Conservation (phyloP, 129 eudicot genomes). For the Artemisia tridentata region DNA sequence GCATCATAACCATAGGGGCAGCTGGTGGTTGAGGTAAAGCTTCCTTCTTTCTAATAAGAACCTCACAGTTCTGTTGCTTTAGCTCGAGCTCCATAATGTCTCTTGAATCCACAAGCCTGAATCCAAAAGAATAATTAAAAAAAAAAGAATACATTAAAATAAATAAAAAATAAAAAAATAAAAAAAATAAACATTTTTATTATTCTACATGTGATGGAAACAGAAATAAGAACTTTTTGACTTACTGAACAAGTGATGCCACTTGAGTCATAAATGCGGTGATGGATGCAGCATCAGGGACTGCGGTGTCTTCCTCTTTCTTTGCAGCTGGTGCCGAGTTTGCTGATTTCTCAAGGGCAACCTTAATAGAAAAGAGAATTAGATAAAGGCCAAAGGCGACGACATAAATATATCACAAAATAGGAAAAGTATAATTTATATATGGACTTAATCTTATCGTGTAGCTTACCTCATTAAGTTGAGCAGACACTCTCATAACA, state of each 20-base stretch:
- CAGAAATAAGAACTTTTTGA: conserved; percentile 5
- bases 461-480: conserved; percentile 53
- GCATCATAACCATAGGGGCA: conserved; percentile 54
- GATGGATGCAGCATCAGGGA: conserved; percentile 63
- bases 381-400: conserved; percentile 10
- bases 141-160: no score
- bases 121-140: not conserved
- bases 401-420: not conserved
- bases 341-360: conserved; percentile 41
- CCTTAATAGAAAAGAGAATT: conserved; percentile 34
- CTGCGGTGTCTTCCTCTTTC: conserved; percentile 32
- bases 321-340: conserved; percentile 43
- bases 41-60: conserved; percentile 73
- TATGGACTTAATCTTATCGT: conserved; percentile 2
- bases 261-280: conserved; percentile 80
- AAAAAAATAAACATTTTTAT: no score
- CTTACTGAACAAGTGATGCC: conserved; percentile 76
- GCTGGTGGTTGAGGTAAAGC: conserved; percentile 56
- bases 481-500: conserved; percentile 53
- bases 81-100: conserved; percentile 86
- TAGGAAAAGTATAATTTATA: not conserved
- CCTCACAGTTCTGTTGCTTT: conserved; percentile 73
- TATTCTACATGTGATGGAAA: not conserved
- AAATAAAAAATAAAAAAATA: no score
- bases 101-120: conserved; percentile 92